Evolutionary conservation across 805 yeast species (phyloP).

Genomic region (Yamadazyma akitaensis): DNA sequence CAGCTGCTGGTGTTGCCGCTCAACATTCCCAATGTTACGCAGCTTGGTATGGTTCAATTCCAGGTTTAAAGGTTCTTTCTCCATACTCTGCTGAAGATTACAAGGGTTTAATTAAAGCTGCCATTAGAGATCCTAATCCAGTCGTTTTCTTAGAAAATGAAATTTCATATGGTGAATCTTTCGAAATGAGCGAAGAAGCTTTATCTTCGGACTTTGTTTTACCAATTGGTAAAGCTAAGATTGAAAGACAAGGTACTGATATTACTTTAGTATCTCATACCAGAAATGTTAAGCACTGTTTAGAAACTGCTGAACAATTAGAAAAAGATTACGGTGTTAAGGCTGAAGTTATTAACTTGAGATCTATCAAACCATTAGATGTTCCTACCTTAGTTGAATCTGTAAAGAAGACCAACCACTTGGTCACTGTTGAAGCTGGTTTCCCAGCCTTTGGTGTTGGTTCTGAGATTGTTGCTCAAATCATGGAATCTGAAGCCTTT

Average conservation of each 20-base stretch:
- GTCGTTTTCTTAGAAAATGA: constrained; percentile 95
- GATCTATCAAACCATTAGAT: constrained; percentile 96
- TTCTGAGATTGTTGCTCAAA: constrained; percentile 94
- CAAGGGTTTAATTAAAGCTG: constrained; percentile 92
- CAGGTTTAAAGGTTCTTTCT: constrained; percentile 94
- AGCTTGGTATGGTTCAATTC: constrained; percentile 97
- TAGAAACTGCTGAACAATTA: constrained; percentile 86
- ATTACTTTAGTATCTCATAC: constrained; percentile 87
- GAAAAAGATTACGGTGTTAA: constrained; percentile 81
- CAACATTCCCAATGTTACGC: constrained; percentile 98
- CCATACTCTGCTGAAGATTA: constrained; percentile 96
- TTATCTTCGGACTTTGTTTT: constrained; percentile 82
- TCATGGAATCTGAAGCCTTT: constrained; percentile 97
- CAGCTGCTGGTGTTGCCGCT: constrained; percentile 99
- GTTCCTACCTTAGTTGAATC: constrained; percentile 79
- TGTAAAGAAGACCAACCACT: constrained; percentile 94
- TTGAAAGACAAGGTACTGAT: constrained; percentile 91
- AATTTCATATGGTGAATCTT: constrained; percentile 86
- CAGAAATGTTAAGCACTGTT: constrained; percentile 81
- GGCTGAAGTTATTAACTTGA: constrained; percentile 92
- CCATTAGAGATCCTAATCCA: constrained; percentile 98
- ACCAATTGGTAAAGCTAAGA: constrained; percentile 94
- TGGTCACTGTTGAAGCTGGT: constrained; percentile 94
- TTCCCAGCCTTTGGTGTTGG: constrained; percentile 99
- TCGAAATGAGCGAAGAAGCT: constrained; percentile 86